Percentiles rank a stretch among this genome's conserved stretches.
Evolutionary conservation across 2,329 filamentous ascomycete genomes (phyloP).

Genomic region (Diatrype stigma): DNA sequence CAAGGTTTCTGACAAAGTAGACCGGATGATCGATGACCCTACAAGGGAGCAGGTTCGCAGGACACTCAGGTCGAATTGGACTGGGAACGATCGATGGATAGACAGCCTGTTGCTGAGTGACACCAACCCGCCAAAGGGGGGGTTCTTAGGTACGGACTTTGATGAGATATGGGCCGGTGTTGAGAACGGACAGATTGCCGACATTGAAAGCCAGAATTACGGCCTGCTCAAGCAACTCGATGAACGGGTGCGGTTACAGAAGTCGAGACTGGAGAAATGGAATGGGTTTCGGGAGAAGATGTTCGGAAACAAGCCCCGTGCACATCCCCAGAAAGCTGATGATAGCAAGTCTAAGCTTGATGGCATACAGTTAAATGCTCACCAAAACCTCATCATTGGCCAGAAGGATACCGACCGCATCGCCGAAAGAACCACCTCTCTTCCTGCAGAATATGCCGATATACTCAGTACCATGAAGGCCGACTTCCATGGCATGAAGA

Average conservation of each 20-base stretch:
- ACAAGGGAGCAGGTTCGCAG: constrained; percentile 50
- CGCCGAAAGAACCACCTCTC: constrained; percentile 16
- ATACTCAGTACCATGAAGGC: constrained; percentile 39
- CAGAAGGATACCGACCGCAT: constrained; percentile 20
- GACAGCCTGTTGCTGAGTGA: constrained; percentile 67
- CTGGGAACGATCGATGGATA: constrained; percentile 71
- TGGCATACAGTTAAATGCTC: constrained; percentile 50
- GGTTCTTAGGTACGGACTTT: constrained; percentile 63
- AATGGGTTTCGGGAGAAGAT: constrained; percentile 56
- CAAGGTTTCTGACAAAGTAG: constrained; percentile 21
- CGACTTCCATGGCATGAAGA: constrained; percentile 33
- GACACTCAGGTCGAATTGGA: constrained; percentile 69
- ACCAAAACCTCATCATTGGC: constrained; percentile 45
- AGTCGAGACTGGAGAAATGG: constrained; percentile 68
- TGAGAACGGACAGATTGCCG: constrained; percentile 51
- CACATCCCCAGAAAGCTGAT: constrained; percentile 14
- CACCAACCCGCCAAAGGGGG: constrained; percentile 50
- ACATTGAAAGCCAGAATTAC: constrained; percentile 47
- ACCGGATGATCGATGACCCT: constrained; percentile 30
- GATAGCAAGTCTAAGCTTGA: constrained; percentile 36
- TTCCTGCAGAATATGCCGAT: constrained; percentile 37
- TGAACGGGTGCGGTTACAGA: constrained; percentile 61
- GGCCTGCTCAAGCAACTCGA: constrained; percentile 70
- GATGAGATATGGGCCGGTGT: constrained; percentile 68
- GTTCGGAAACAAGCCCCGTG: constrained; percentile 32